phyloP scores from a whole-genome alignment of 352 stramenopile genomes.

The Pythium monospermum region DNA sequence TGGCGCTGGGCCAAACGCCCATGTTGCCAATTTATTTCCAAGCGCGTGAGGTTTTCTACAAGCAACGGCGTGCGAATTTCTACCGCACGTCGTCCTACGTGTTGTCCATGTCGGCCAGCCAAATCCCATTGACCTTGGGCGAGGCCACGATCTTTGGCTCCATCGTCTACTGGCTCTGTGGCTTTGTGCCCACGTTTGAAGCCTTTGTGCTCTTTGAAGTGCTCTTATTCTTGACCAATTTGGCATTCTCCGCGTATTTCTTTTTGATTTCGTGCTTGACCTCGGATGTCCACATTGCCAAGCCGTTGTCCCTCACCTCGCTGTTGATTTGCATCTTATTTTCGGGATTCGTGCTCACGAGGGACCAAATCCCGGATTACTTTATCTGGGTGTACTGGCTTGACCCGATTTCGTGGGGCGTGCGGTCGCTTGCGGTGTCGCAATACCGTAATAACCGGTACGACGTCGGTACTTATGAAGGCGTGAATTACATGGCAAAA shows the following conservation, averaged over 20 bases:
- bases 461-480: constrained; percentile 17
- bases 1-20: constrained; percentile 48
- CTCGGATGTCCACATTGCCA: constrained; percentile 23
- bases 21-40: constrained; percentile 64
- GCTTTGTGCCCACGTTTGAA: constrained; percentile 28
- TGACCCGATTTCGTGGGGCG: constrained; percentile 31
- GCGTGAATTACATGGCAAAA: constrained; percentile 18
- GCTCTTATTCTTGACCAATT: constrained; percentile 43
- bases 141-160: constrained; percentile 63
- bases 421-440: constrained; percentile 22
- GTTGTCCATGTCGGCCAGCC: constrained; percentile 27
- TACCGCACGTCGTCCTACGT: constrained; percentile 62
- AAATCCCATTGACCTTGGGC: constrained; percentile 29
- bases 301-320: constrained; percentile 21
- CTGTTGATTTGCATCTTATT: constrained; percentile 30
- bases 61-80: constrained; percentile 65
- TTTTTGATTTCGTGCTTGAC: constrained; percentile 22
- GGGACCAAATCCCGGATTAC: constrained; percentile 24
- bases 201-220: constrained; percentile 53
- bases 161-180: constrained; percentile 70
- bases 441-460: constrained; percentile 15
- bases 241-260: constrained; percentile 24
- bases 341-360: constrained; percentile 28
- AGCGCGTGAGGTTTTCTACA: constrained; percentile 50
- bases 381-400: constrained; percentile 35